Evolutionary conservation across 441 rosid genomes (phyloP).

Genomic region (Macaranga tanarius): DNA sequence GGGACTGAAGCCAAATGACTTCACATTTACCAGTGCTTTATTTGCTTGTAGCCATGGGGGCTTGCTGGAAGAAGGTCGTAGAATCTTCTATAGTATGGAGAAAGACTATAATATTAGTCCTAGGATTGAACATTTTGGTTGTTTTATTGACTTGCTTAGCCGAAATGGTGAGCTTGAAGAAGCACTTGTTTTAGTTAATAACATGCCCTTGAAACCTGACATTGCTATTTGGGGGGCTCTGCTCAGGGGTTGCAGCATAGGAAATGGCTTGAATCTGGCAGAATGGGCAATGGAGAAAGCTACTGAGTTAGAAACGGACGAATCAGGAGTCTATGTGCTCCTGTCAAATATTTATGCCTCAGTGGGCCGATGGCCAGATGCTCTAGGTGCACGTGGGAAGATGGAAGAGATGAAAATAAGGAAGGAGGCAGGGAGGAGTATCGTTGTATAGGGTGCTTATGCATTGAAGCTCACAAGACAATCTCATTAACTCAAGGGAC

Average conservation of each 20-base stretch:
- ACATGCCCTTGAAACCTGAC: constrained; percentile 35
- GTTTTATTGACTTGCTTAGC: constrained; percentile 34
- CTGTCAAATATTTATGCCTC: constrained; percentile 35
- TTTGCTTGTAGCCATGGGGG: constrained; percentile 41
- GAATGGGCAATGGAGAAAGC: constrained; percentile 26
- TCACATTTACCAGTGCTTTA: constrained; percentile 34
- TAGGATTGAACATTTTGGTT: constrained; percentile 30
- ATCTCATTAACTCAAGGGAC: neutral
- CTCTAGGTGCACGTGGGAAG: constrained; percentile 24
- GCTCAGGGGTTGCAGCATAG: constrained; percentile 36
- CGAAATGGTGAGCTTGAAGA: constrained; percentile 35
- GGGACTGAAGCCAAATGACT: constrained; percentile 32
- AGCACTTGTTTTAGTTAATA: constrained; percentile 22
- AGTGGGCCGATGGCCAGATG: constrained; percentile 30
- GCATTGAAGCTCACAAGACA: neutral
- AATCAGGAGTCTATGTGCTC: constrained; percentile 33
- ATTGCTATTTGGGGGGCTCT: constrained; percentile 35
- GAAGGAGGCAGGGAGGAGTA: constrained; percentile 26
- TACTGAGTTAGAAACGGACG: constrained; percentile 18
- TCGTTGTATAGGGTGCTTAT: constrained; percentile 13
- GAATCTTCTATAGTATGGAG: constrained; percentile 32
- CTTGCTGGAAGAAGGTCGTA: constrained; percentile 29
- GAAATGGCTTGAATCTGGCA: constrained; percentile 27
- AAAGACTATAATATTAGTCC: constrained; percentile 28
- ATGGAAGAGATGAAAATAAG: constrained; percentile 22